Evolutionary conservation across 768 basidiomycete species (phyloP), one percentile per base, ranked within the genome.

Genomic region (Leucosporidium scottii): DNA sequence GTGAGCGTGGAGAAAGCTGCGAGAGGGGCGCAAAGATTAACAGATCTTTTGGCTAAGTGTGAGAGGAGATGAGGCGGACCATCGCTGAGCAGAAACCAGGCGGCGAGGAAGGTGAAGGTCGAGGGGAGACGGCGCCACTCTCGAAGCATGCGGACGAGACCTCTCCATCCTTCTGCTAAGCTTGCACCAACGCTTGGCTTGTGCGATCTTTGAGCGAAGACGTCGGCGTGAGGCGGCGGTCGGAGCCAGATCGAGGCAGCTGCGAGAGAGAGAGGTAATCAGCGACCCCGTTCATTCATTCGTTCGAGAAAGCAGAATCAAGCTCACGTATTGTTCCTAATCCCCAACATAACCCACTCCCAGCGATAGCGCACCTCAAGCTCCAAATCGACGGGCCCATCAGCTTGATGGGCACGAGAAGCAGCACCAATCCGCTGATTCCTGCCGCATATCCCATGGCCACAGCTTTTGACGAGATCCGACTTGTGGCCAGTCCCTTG

Each of bases 11-110:
- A 90, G 78, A 93, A 93, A 2, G 87, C 90, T 91, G 36, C 6
- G 20, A n/a, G 30, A 51, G 27, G 30, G 20, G 36, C 48, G 28
- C 34, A 30, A 13, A 21, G 20, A n/a, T 56, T n/a, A n/a, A 13
- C 13, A 13, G 15, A 13, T 8, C 39, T 6, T 44, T 9, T 44
- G 8, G 28, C 51, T 12, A 28, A 25, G 36, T n/a, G 3, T 20
- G 34, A 56, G 23, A 1, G 34, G 8, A 23, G 21, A 15, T 5
- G 36, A 78, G 34, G 34, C 84, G 54, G 61, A 89, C 91, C 90
- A 74, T 98, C 93, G 1, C 89, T 91, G 28, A 98, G 84, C 18
- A 98, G 82, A 77, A 96, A 93, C 93, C 93, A 97, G 0, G 94
- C 91, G 8, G 86, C 84, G 53, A 97, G 86, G 74, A 91, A 97